A percentile compares a stretch with the other conserved stretches of the same genome.
Evolutionary conservation across 2,329 filamentous ascomycete species (phyloP).

Genomic region (Diaporthe batatas): DNA sequence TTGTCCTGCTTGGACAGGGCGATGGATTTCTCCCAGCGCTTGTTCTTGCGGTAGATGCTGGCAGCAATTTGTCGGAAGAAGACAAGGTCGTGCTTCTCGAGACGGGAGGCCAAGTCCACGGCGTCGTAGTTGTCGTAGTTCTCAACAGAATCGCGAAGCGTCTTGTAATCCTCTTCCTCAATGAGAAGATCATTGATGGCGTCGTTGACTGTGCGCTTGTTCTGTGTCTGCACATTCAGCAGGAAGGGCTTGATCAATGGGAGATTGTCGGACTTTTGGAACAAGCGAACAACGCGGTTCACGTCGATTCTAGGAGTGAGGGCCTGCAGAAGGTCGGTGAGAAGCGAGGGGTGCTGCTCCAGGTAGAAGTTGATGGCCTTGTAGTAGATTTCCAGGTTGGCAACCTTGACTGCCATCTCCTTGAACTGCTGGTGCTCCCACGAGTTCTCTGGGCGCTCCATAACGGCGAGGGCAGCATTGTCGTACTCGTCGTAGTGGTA

Average conservation of each 20-base stretch:
- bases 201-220: conserved; percentile 98
- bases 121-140: conserved; percentile 99
- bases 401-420: conserved; percentile 97
- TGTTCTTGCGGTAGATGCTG: conserved; percentile 99
- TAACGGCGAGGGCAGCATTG: conserved; percentile 96
- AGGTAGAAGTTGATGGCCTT: conserved; percentile 96
- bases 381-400: conserved; percentile 99
- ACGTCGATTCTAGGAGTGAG: conserved; percentile 96
- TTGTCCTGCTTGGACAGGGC: conserved; percentile 98
- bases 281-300: conserved; percentile 99
- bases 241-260: conserved; percentile 99
- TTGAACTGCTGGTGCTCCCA: conserved; percentile 99
- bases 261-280: conserved; percentile 97
- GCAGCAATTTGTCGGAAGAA: conserved; percentile 99
- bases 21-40: conserved; percentile 99
- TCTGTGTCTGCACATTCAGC: conserved; percentile 94
- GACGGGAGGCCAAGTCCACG: conserved; percentile 87
- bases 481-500: conserved; percentile 99
- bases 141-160: conserved; percentile 94
- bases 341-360: conserved; percentile 92
- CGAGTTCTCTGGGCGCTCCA: conserved; percentile 96
- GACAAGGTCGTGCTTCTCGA: conserved; percentile 97
- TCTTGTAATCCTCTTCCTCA: conserved; percentile 99
- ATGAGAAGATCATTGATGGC: conserved; percentile 98
- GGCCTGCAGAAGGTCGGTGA: conserved; percentile 94